phyloP scores from a whole-genome alignment of 306 rosid genomes.

The Castanospermum australe region DNA sequence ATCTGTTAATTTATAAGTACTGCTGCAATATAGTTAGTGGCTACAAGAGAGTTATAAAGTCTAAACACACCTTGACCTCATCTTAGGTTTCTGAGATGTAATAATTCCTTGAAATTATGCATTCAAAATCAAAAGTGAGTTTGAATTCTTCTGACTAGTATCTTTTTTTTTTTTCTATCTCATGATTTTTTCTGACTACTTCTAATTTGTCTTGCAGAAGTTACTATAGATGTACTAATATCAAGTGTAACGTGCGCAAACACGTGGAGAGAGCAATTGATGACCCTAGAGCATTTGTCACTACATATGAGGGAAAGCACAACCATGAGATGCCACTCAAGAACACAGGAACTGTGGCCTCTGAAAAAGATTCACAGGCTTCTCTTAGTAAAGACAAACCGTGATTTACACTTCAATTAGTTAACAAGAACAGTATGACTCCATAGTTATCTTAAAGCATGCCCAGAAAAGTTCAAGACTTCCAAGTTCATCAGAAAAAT shows the following conservation, averaged over 20 bases:
- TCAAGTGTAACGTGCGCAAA: conserved; percentile 79
- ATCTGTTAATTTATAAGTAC: not conserved
- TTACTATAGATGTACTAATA: conserved; percentile 84
- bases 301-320: conserved; percentile 95
- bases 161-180: not conserved
- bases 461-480: not conserved
- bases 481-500: conserved; percentile 19
- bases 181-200: conserved; percentile 5
- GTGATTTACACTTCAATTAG: conserved; percentile 20
- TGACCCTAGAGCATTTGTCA: conserved; percentile 83
- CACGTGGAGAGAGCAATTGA: conserved; percentile 92
- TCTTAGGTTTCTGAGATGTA: not conserved
- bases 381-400: conserved; percentile 45
- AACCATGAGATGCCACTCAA: conserved; percentile 82
- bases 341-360: conserved; percentile 45
- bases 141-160: not conserved
- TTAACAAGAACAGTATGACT: conserved; percentile 11
- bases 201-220: conserved; percentile 57
- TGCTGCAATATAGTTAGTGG: not conserved
- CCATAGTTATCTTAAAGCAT: not conserved
- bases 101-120: not conserved
- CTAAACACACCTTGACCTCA: not conserved
- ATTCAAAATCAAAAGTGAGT: not conserved
- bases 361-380: conserved; percentile 51
- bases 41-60: not conserved